Evolutionary conservation across 352 stramenopile species (phyloP).

Genomic region (Pythium myriotylum): DNA sequence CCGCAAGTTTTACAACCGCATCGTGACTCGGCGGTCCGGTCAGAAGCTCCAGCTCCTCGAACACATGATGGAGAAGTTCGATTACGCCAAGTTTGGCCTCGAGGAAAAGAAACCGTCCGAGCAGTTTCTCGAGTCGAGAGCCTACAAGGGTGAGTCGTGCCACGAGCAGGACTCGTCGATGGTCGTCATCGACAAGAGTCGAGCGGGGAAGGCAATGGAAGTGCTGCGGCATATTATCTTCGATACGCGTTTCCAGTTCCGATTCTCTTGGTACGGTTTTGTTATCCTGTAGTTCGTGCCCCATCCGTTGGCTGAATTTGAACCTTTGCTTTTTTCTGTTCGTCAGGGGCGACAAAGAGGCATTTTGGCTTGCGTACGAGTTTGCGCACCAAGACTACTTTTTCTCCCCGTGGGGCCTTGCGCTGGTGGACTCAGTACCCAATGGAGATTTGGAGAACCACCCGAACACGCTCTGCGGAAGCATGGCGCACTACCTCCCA

Average conservation of each 20-base stretch:
- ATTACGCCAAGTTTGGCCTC: conserved; percentile 51
- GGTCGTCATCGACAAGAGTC: conserved; percentile 55
- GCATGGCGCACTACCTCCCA: conserved; percentile 67
- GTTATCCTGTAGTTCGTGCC: no score
- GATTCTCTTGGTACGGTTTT: conserved; percentile 51
- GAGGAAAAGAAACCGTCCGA: conserved; percentile 19
- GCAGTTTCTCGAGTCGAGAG: conserved; percentile 37
- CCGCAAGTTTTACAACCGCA: conserved; percentile 42
- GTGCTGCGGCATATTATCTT: conserved; percentile 59
- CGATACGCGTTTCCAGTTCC: conserved; percentile 54
- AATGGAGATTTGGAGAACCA: conserved; percentile 63
- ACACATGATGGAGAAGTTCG: conserved; percentile 59
- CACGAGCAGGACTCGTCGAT: conserved; percentile 72
- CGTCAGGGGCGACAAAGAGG: conserved; percentile 44
- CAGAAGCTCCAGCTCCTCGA: conserved; percentile 36
- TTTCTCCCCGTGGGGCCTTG: conserved; percentile 71
- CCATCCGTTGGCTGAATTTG: no score
- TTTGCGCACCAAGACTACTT: conserved; percentile 60
- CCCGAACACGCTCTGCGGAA: conserved; percentile 64
- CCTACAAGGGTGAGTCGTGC: conserved; percentile 43
- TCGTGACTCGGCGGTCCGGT: conserved; percentile 29
- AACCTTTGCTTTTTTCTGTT: no score
- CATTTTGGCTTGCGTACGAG: conserved; percentile 77
- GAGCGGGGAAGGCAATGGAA: conserved; percentile 40
- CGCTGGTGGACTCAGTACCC: conserved; percentile 46